Evolutionary conservation across 2,329 filamentous ascomycete species (phyloP).

Genomic region (Alternaria postmessia): DNA sequence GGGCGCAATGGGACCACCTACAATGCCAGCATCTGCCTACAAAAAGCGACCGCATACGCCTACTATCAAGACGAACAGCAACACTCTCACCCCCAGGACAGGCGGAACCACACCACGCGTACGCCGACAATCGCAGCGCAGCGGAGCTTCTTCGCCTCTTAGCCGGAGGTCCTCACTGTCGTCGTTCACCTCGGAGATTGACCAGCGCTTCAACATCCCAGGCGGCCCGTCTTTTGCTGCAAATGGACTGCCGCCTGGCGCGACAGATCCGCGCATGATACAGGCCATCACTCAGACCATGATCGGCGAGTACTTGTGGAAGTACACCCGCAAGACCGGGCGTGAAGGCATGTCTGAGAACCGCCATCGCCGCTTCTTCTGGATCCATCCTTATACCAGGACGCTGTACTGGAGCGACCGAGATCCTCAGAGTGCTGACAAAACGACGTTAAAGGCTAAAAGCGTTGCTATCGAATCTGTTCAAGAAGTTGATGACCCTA

Average conservation of each 20-base stretch:
- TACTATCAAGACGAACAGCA: conserved; percentile 52
- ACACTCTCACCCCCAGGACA: conserved; percentile 54
- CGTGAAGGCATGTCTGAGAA: conserved; percentile 87
- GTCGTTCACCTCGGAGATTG: conserved; percentile 93
- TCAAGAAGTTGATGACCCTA: conserved; percentile 90
- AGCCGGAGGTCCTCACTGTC: conserved; percentile 86
- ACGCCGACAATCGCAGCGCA: conserved; percentile 54
- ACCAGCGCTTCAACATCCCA: conserved; percentile 82
- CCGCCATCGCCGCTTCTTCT: conserved; percentile 94
- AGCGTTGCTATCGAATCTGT: conserved; percentile 94
- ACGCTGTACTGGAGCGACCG: conserved; percentile 96
- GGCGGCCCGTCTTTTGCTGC: conserved; percentile 55
- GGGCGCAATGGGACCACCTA: conserved; percentile 80
- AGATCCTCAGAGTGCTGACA: conserved; percentile 82
- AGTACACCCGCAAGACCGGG: conserved; percentile 96
- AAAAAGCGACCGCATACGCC: conserved; percentile 56
- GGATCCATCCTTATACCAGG: conserved; percentile 97
- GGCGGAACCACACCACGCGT: conserved; percentile 66
- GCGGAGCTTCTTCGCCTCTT: conserved; percentile 58
- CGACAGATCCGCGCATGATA: conserved; percentile 96
- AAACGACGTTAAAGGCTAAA: conserved; percentile 80
- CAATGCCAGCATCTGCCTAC: conserved; percentile 79
- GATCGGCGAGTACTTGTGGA: conserved; percentile 99
- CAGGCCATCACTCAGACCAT: conserved; percentile 99
- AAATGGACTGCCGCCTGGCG: conserved; percentile 68